phyloP scores from a whole-genome alignment of 306 rosid species.

The Lablab purpureus region DNA sequence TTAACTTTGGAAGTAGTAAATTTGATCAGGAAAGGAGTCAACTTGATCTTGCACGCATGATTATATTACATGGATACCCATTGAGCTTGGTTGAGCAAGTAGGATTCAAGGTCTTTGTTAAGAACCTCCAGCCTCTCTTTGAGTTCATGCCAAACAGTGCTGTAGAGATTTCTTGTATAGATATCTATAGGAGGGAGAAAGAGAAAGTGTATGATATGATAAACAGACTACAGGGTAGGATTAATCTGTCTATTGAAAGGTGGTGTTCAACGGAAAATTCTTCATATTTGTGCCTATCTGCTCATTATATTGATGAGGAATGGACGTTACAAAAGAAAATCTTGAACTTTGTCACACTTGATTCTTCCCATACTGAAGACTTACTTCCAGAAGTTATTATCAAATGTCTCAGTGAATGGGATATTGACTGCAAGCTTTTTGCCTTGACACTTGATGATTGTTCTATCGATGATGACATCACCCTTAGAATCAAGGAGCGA shows the following conservation, averaged over 20 bases:
- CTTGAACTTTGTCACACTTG: conserved; percentile 86
- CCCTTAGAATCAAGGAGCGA: conserved; percentile 74
- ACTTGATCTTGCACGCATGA: conserved; percentile 94
- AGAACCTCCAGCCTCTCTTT: conserved; percentile 93
- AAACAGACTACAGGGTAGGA: conserved; percentile 74
- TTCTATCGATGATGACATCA: conserved; percentile 75
- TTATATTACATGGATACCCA: conserved; percentile 90
- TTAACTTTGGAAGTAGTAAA: conserved; percentile 65
- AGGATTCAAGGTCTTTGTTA: conserved; percentile 94
- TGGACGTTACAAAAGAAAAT: conserved; percentile 84
- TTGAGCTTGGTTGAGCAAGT: conserved; percentile 84
- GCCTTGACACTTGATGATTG: conserved; percentile 92
- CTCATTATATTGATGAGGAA: conserved; percentile 84
- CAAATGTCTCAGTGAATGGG: conserved; percentile 84
- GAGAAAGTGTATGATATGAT: conserved; percentile 66
- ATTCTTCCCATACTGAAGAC: conserved; percentile 86
- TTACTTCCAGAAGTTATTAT: conserved; percentile 86
- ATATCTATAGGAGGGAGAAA: conserved; percentile 80
- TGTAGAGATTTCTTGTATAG: conserved; percentile 71
- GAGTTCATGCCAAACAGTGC: conserved; percentile 73
- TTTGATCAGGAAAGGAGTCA: conserved; percentile 92
- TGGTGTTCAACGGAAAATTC: conserved; percentile 81
- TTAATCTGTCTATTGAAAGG: conserved; percentile 81
- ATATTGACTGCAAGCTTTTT: conserved; percentile 83
- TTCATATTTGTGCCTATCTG: conserved; percentile 68